Percentiles rank a stretch among this genome's conserved stretches.
Conservation (phyloP, 768 basidiomycete species). For the Tricholoma saponaceum region DNA sequence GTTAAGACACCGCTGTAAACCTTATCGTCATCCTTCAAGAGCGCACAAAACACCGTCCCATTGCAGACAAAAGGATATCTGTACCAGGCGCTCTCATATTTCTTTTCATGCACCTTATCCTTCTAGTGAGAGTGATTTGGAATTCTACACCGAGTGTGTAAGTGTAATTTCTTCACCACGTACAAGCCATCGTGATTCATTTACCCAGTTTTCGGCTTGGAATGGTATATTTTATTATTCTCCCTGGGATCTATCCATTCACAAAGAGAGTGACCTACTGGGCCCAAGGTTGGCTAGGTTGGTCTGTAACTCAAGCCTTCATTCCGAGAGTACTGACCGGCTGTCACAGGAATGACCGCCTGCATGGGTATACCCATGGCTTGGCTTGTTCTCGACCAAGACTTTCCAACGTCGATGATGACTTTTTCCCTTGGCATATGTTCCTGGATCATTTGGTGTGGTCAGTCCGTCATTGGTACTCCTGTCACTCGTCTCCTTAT, state of each 20-base stretch:
- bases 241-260: slow-evolving; percentile 30
- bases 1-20: neutral
- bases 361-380: slow-evolving; percentile 25
- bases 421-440: slow-evolving; percentile 1
- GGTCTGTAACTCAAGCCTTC: neutral
- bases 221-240: slow-evolving; percentile 12
- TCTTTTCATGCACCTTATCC: slow-evolving; percentile 11
- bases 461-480: slow-evolving; percentile 2
- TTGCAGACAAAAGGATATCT: slow-evolving; percentile 24
- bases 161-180: neutral
- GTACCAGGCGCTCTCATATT: slow-evolving; percentile 23
- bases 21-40: slow-evolving; percentile 8
- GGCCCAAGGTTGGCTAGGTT: slow-evolving; percentile 38
- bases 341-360: slow-evolving; percentile 20
- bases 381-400: slow-evolving; percentile 16
- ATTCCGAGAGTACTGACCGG: neutral
- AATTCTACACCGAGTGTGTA: slow-evolving; percentile 10
- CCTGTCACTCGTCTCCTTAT: neutral
- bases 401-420: neutral
- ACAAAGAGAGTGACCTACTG: slow-evolving; percentile 37
- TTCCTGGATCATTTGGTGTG: slow-evolving; percentile 15
- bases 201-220: slow-evolving; percentile 7
- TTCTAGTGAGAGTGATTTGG: slow-evolving; percentile 9
- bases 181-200: neutral
- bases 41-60: slow-evolving; percentile 24